Base-by-base conservation (phyloP, 352 stramenopile genomes). In the Pythium dissotocum region DNA sequence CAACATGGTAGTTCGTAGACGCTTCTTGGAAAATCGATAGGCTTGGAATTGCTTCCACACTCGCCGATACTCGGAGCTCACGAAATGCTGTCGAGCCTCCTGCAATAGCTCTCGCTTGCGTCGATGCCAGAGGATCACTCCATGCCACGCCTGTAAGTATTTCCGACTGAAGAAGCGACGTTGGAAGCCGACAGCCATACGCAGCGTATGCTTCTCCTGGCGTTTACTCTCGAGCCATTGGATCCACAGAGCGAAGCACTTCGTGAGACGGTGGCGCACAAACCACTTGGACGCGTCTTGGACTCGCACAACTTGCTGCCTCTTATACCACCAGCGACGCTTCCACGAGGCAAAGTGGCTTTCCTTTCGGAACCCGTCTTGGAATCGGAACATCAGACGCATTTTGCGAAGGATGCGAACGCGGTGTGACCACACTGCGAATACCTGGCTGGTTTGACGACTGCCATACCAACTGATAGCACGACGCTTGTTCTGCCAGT, bases 261-360 rank as follows among this genome's bases (percentile, higher is more conserved):
- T 76, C 7, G 58, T 2, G 2, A 70, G 65, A 4, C 69, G 49
- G 13, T 75, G 68, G 0, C 52, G 56, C 9, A 72, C 60, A 53
- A 79, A 77, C 40, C 83, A 85, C 18, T 28, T 61, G 9, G 63
- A 78, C 1, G 74, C 75, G 4, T 44, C 42, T 24, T 65, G 49
- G 12, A 87, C 35, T 32, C 65, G 76, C 35, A 63, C 53, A 12
- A 78, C 52, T 35, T 75, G 63, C 13, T 79, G 44, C 44, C 71
- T 78, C 24, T 72, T 76, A 10, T 61, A n/a, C 12, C 21, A 44
- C 3, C 67, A 44, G 18, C 72, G 75, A 7, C 71, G 72, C 51
- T 80, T 84, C 82, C 82, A 90, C 4, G 73, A 69, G 4, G 61
- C 52, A 56, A 89, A 87, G 46, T 89, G 78, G 8, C n/a, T 76